These are phyloP conservation scores for Telfairia occidentalis DNA, from an alignment of 331 rosid genomes.

Conservation along the genomic window DNA sequence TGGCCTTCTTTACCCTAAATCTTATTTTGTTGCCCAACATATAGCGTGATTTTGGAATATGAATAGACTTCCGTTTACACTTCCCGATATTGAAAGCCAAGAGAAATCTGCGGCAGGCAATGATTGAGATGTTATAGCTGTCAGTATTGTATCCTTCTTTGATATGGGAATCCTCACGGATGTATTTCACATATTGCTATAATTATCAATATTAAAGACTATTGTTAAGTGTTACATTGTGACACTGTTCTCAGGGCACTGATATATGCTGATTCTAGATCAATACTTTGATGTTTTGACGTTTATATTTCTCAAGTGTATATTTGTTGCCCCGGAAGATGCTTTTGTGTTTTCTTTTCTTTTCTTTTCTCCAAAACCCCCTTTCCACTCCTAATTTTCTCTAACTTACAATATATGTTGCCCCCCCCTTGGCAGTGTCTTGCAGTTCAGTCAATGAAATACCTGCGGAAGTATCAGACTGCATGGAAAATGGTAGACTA, in stretches of 20 bases:
- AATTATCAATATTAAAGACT: not conserved
- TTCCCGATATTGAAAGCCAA: not conserved
- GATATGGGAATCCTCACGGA: not conserved
- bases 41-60: not conserved
- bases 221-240: not conserved
- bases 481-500: constrained; percentile 23
- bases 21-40: not conserved
- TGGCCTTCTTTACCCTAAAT: not conserved
- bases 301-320: not conserved
- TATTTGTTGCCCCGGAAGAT: not conserved
- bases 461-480: constrained; percentile 20
- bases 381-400: not conserved
- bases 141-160: not conserved
- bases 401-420: not conserved
- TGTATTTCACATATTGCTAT: not conserved
- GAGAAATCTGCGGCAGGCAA: not conserved
- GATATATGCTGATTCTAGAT: not conserved
- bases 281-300: not conserved
- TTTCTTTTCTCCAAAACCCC: not conserved
- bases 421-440: constrained; percentile 16
- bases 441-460: constrained; percentile 31
- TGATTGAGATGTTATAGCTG: not conserved
- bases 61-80: not conserved
- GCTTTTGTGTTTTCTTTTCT: not conserved
- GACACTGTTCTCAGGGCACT: not conserved